Percentiles rank a stretch among this genome's conserved stretches.
Conservation (phyloP, 805 yeast genomes). For the Lipomyces oligophaga region DNA sequence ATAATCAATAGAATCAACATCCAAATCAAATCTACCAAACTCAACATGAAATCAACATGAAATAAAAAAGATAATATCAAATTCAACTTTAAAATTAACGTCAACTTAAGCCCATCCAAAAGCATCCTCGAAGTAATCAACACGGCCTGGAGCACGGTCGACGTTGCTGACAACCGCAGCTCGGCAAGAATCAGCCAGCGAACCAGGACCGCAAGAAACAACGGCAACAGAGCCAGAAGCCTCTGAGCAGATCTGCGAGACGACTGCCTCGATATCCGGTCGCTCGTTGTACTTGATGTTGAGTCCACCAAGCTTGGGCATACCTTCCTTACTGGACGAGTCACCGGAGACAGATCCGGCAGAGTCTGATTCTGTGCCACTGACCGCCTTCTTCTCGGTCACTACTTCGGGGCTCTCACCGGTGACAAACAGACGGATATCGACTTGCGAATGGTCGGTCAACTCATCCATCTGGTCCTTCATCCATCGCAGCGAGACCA, state of each 20-base stretch:
- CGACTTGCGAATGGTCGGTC: slow-evolving; percentile 9
- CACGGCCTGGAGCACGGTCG: slow-evolving; percentile 18
- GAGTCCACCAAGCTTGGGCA: neutral
- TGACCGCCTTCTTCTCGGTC: neutral
- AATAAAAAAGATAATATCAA: too few species aligned
- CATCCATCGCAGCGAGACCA: slow-evolving; percentile 16
- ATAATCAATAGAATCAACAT: too few species aligned
- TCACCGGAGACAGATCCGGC: slow-evolving; percentile 2
- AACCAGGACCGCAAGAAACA: slow-evolving; percentile 24
- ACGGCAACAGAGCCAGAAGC: slow-evolving; percentile 25
- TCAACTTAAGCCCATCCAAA: slow-evolving; percentile 20
- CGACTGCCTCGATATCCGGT: slow-evolving; percentile 9
- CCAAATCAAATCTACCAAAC: too few species aligned
- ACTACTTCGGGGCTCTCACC: slow-evolving; percentile 7
- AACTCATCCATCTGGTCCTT: slow-evolving; percentile 20
- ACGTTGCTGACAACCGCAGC: slow-evolving; percentile 16
- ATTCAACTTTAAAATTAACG: slow-evolving; percentile 1
- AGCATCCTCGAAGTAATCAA: slow-evolving; percentile 27
- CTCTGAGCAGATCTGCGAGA: slow-evolving; percentile 4
- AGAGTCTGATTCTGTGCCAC: slow-evolving; percentile 2
- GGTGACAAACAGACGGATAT: slow-evolving; percentile 18
- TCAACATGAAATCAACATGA: neutral
- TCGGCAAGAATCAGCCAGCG: slow-evolving; percentile 19
- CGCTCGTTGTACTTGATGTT: slow-evolving; percentile 11
- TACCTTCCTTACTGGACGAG: slow-evolving; percentile 4